Evolutionary conservation across 345 rosid genomes (phyloP), one percentile per base, ranked within the genome.

Genomic region (Stellera chamaejasme): DNA sequence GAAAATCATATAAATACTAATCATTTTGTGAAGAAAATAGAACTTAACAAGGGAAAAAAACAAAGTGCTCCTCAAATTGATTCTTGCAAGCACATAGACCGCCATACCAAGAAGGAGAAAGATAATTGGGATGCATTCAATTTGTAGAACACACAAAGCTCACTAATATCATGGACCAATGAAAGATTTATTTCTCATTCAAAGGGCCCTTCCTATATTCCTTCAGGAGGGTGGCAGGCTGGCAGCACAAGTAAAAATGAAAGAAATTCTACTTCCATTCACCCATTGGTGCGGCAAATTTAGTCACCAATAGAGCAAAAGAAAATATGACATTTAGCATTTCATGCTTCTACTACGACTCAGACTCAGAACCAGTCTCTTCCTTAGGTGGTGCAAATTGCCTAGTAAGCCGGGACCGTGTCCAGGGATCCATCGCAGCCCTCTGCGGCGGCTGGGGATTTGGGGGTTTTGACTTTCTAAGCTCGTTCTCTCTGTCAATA

Each of bases 401-500:
- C 71, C 52, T 79, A 56, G 70, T 69, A 41, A 89, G 94, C 55
- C 71, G 80, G 5, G 99, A 89, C 75, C 75, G 79, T 9, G 75
- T 75, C 96, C 97, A 93, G 7, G 96, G 97, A 71, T 93, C 94
- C 52, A 93, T 36, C 0, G 91, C 69, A 39, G 72, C 70, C 68
- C 83, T 78, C 46, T 72, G 89, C 23, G 80, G 88, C 3, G 81
- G 83, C 66, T 82, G 97, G 49, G 91, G 83, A 27, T 73, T 59
- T 5, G 91, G 79, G 26, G 90, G 84, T 71, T 85, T 92, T 26
- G 95, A 78, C 68, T 88, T 87, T 44, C 96, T 77, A 54, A 86
- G 88, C 69, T 92, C 96, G 32, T 92, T 88, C 68, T 86, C 91
- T 75, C 99, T 71, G 63, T 86, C 99, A 8, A 92, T 77, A 59